phyloP scores from a whole-genome alignment of 73 alveolate genomes.

The Symbiodinium pilosum region DNA sequence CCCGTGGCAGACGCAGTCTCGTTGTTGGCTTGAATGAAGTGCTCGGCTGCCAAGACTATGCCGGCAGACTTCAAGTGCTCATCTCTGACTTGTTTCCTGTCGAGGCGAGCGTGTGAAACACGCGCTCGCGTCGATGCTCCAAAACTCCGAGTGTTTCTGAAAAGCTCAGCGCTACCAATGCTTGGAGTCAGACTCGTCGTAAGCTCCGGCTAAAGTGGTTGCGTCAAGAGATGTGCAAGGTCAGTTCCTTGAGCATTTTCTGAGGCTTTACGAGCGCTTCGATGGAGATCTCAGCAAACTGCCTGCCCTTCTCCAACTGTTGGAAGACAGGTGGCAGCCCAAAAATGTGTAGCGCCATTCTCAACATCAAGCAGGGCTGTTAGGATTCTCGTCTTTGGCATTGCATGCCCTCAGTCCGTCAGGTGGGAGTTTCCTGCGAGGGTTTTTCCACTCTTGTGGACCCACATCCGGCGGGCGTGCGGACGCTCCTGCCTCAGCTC shows the following conservation, averaged over 20 bases:
- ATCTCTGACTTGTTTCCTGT: too few species aligned
- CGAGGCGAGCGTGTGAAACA: neutral
- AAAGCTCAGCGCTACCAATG: too few species aligned
- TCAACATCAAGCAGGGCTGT: neutral
- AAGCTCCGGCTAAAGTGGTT: too few species aligned
- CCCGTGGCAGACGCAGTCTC: neutral
- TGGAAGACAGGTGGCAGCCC: conserved; percentile 74
- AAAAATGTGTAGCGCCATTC: neutral
- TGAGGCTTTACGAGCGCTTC: conserved; percentile 78
- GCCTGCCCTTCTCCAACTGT: conserved; percentile 43
- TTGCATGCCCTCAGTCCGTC: neutral
- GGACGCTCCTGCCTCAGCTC: conserved; percentile 37
- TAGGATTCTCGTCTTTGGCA: too few species aligned
- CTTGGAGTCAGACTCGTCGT: too few species aligned
- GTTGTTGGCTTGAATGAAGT: neutral
- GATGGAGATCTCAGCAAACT: conserved; percentile 59
- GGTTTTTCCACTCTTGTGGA: conserved; percentile 74
- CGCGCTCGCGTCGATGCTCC: too few species aligned
- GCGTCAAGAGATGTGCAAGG: too few species aligned
- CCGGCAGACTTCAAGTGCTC: too few species aligned
- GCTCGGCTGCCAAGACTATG: neutral
- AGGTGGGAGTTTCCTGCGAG: conserved; percentile 91
- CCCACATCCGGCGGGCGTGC: conserved; percentile 68
- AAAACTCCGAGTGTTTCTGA: too few species aligned
- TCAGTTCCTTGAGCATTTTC: too few species aligned